Conservation (phyloP, 352 stramenopile genomes). For the Phytophthora aleatoria region DNA sequence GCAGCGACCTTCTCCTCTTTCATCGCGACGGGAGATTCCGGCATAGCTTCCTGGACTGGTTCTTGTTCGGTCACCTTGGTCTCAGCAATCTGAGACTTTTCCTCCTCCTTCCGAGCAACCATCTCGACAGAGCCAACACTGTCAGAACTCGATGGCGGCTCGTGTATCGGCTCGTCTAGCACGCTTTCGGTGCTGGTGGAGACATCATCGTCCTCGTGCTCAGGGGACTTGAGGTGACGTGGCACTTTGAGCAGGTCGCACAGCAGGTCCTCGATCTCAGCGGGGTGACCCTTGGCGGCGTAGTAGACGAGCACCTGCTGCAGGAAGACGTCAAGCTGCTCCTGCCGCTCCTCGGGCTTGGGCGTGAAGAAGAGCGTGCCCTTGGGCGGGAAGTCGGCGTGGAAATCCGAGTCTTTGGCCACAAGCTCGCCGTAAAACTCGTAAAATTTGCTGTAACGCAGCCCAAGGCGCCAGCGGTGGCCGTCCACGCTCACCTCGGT, state of each 20-base stretch:
- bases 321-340: slow-evolving; percentile 70
- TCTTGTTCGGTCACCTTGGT: neutral
- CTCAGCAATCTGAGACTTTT: slow-evolving; percentile 12
- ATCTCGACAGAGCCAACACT: slow-evolving; percentile 7
- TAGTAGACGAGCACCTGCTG: slow-evolving; percentile 52
- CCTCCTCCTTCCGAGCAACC: neutral
- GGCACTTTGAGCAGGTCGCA: slow-evolving; percentile 64
- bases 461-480: slow-evolving; percentile 47
- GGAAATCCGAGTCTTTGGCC: slow-evolving; percentile 43
- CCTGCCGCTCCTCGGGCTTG: slow-evolving; percentile 55
- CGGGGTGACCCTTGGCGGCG: slow-evolving; percentile 27
- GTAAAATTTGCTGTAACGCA: slow-evolving; percentile 77
- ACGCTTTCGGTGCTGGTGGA: slow-evolving; percentile 46
- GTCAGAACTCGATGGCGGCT: slow-evolving; percentile 19
- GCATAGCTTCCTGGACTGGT: slow-evolving; percentile 1
- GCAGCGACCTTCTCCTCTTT: slow-evolving; percentile 21
- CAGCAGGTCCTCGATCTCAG: slow-evolving; percentile 47
- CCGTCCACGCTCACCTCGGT: slow-evolving; percentile 51
- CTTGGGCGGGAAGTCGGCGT: slow-evolving; percentile 70
- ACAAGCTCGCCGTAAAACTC: slow-evolving; percentile 60
- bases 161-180: slow-evolving; percentile 33
- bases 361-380: slow-evolving; percentile 70
- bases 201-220: slow-evolving; percentile 36
- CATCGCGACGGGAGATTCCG: slow-evolving; percentile 4
- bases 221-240: slow-evolving; percentile 34